Percentiles rank a stretch among this genome's conserved stretches.
These are phyloP conservation scores for Arabidopsis arenosa DNA, from an alignment of 345 rosid genomes.

Conservation along the genomic window DNA sequence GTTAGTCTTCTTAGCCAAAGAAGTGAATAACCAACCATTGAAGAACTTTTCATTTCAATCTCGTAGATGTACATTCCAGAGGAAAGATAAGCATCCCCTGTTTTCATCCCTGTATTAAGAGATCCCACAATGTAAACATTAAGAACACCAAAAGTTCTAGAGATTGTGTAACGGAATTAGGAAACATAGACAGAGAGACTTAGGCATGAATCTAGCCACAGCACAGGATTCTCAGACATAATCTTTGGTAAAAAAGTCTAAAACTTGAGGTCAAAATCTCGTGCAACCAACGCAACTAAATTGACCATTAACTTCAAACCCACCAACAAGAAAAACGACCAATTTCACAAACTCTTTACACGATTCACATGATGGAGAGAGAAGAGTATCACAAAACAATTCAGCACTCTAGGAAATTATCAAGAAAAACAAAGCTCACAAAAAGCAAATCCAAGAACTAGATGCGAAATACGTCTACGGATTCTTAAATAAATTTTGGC, in stretches of 20 bases:
- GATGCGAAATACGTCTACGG: not conserved
- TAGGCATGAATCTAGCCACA: conserved; percentile 18
- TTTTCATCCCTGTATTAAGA: conserved; percentile 50
- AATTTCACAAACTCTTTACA: conserved; percentile 3
- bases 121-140: not conserved
- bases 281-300: conserved; percentile 26
- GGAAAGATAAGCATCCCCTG: conserved; percentile 63
- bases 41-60: conserved; percentile 25
- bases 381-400: conserved; percentile 6
- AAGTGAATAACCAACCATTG: conserved; percentile 18
- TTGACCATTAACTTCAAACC: conserved; percentile 25
- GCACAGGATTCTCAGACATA: conserved; percentile 1
- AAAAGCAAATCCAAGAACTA: conserved; percentile 6
- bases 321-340: conserved; percentile 3
- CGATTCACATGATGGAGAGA: conserved; percentile 15
- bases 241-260: conserved; percentile 9
- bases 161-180: not conserved
- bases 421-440: conserved; percentile 13
- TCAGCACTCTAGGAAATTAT: not conserved
- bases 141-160: conserved; percentile 3
- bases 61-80: conserved; percentile 43
- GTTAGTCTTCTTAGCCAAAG: conserved; percentile 23
- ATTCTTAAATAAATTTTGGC: not conserved
- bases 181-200: not conserved
- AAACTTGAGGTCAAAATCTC: conserved; percentile 15